Evolutionary conservation across 306 rosid genomes (phyloP).

Genomic region (Sicyos edulis): DNA sequence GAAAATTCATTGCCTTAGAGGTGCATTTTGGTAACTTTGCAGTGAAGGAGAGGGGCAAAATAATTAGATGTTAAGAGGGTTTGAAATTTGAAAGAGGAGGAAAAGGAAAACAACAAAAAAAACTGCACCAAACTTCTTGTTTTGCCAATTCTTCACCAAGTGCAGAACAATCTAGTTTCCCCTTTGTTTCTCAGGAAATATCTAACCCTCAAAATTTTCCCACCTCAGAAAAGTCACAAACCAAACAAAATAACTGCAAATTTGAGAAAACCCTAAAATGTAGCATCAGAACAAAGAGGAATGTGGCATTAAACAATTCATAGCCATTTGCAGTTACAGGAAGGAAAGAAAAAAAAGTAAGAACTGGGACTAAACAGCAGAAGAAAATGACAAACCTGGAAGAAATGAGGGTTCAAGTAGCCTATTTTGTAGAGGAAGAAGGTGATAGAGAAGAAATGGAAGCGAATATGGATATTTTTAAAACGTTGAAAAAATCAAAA

Average conservation of each 20-base stretch:
- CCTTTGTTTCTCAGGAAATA: neutral
- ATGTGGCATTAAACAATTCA: neutral
- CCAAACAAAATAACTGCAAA: neutral
- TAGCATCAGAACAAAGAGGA: neutral
- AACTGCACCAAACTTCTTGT: conserved; percentile 23
- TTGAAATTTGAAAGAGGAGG: conserved; percentile 23
- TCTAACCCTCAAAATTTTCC: neutral
- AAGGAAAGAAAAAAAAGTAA: neutral
- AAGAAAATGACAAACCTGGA: conserved; percentile 6
- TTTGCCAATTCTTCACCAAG: neutral
- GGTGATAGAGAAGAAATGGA: conserved; percentile 25
- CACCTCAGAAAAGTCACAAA: neutral
- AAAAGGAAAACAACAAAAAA: neutral
- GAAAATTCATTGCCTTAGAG: neutral
- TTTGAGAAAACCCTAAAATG: neutral
- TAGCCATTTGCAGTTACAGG: neutral
- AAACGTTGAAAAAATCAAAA: conserved; percentile 28
- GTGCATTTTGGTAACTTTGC: conserved; percentile 13
- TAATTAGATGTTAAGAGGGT: conserved; percentile 25
- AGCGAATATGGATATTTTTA: conserved; percentile 35
- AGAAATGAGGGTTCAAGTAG: neutral
- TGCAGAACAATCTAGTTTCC: neutral
- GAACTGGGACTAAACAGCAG: neutral
- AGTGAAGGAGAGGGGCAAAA: conserved; percentile 26
- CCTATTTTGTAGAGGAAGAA: neutral